Base-by-base conservation (phyloP, 192 early-diverging fungal species). In the Linnemannia exigua region DNA sequence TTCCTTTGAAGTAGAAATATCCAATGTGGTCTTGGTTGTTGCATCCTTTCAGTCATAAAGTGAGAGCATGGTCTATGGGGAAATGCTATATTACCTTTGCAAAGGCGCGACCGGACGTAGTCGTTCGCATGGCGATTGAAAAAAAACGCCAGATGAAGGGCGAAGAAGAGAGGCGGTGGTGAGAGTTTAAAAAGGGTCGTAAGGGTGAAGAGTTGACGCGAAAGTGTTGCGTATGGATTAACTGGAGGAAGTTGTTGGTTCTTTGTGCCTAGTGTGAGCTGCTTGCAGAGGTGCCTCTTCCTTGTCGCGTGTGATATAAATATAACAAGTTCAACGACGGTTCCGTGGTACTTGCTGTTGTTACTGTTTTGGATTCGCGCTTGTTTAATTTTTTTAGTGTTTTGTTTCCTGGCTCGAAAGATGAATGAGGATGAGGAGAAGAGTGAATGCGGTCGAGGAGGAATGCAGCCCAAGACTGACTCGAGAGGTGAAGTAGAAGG, bases 61-160 rank as follows among this genome's bases (percentile, higher is more conserved):
- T 3, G 28, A 25, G 28, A 61, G 25, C 25, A 15, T 31, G 58
- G 28, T 63, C 12, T 0, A 28, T 15, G 58, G 41, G 41, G 41
- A 3, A 63, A n/a, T 31, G 3, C 12, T 63, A 31, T 63, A 22
- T 1, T 87, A 90, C 92, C 92, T 91, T 93, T 16, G 87, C 85
- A 87, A 92, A 93, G 58, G 92, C 90, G 70, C 92, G 81, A 31
- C 92, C 92, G 12, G 89, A 89, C 25, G 88, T 89, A 20, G 91
- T 93, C 15, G 90, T 90, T 68, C 89, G 91, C 91, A 93, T 90
- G 87, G 87, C 90, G 46, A 81, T 70, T 15, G 70, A 7, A 54
- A 33, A n/a, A 48, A 47, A 50, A 70, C 37, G 28, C 19, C 70
- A 16, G 25, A 72, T 11, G 28, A 44, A 44, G 41, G 70, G 70